These are phyloP conservation scores for Nannochloropsis gaditana DNA, from an alignment of 108 stramenopile species.

Conservation along the genomic window DNA sequence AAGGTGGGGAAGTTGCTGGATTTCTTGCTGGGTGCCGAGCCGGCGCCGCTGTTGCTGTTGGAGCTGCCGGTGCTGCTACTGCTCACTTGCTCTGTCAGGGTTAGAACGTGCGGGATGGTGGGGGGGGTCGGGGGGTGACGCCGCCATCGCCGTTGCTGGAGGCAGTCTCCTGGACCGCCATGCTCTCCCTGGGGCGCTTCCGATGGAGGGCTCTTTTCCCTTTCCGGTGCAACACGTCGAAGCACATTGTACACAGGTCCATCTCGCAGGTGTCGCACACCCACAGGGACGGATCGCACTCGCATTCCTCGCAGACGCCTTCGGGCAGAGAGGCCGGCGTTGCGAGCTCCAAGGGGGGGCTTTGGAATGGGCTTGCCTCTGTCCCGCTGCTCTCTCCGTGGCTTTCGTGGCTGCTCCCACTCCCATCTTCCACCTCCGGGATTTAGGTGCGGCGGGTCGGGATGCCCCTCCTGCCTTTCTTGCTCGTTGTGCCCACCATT, in stretches of 20 bases:
- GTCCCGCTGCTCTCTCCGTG: neutral
- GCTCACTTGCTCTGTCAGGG: neutral
- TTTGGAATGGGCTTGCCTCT: no score
- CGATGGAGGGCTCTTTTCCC: constrained; percentile 35
- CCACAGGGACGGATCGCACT: constrained; percentile 21
- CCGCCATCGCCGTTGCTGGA: neutral
- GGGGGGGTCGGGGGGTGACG: neutral
- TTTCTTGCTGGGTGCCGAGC: neutral
- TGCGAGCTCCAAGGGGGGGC: no score
- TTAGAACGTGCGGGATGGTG: neutral
- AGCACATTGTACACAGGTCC: constrained; percentile 31
- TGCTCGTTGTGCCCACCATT: neutral
- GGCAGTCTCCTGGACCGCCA: neutral
- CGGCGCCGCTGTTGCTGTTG: neutral
- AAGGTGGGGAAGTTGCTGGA: constrained; percentile 17
- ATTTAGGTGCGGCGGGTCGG: neutral
- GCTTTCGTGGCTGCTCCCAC: neutral
- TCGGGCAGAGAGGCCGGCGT: neutral
- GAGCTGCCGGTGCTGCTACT: neutral
- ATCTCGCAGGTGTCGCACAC: constrained; percentile 29
- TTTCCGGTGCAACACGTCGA: constrained; percentile 33
- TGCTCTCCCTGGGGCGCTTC: neutral
- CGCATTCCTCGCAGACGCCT: constrained; percentile 38
- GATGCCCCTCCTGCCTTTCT: neutral
- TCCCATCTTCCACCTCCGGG: neutral